Conservation (phyloP, 164 flowering plant species). For the Stephania yunnanensis region DNA sequence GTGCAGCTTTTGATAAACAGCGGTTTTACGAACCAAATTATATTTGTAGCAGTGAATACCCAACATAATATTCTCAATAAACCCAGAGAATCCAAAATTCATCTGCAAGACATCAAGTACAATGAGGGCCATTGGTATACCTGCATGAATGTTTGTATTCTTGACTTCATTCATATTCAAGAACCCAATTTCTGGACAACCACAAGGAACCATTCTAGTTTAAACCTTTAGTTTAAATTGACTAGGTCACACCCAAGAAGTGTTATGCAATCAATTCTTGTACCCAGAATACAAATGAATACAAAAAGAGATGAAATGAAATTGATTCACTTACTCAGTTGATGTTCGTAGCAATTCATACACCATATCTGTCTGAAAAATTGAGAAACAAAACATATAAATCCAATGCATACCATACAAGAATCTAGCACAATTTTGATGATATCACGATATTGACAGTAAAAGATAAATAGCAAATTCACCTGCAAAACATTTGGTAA, state of each 20-base stretch:
- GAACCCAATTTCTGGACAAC: not conserved
- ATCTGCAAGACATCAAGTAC: no score
- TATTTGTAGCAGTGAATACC: no score
- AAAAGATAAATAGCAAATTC: slow-evolving; percentile 4
- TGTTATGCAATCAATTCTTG: not conserved
- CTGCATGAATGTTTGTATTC: no score
- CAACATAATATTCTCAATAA: not conserved
- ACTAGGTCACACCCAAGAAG: not conserved
- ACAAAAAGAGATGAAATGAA: not conserved
- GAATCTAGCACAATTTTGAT: no score
- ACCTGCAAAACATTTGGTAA: slow-evolving; percentile 99
- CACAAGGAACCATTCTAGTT: not conserved
- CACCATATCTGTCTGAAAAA: slow-evolving; percentile 92
- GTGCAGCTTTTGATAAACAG: no score
- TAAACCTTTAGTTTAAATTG: no score
- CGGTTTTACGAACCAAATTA: no score
- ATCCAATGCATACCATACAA: no score
- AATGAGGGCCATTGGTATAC: no score
- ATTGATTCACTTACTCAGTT: slow-evolving; percentile 67
- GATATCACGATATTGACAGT: not conserved
- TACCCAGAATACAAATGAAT: not conserved
- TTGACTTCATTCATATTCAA: not conserved
- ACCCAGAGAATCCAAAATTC: not conserved
- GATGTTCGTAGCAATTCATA: slow-evolving; percentile 93
- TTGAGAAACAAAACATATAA: slow-evolving; percentile 7